These are phyloP conservation scores for Tulasnella sp. DNA, from an alignment of 768 basidiomycete species.

Conservation along the genomic window DNA sequence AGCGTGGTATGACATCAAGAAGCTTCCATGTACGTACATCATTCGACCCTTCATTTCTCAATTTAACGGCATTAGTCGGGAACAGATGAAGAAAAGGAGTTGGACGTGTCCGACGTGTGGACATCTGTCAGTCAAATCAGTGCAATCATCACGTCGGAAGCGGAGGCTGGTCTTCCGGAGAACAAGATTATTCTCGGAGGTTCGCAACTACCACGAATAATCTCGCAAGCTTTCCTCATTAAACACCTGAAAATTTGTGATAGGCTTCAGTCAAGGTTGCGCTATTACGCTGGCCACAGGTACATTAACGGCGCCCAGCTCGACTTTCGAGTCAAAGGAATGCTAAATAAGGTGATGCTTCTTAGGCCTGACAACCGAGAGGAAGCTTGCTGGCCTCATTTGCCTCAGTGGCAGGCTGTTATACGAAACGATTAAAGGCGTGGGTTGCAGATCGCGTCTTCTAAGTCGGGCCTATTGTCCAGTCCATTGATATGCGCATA, in stretches of 20 bases:
- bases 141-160: constrained; percentile 59
- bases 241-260: too few relatives aligned
- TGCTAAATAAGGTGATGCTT: too few relatives aligned
- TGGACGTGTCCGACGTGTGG: constrained; percentile 73
- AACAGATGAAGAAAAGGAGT: constrained; percentile 24
- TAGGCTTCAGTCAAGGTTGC: constrained; percentile 28
- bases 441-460: constrained; percentile 35
- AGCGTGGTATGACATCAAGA: constrained; percentile 42
- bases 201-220: too few relatives aligned
- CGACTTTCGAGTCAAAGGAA: too few relatives aligned
- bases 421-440: constrained; percentile 45
- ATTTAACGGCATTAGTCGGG: too few relatives aligned
- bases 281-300: constrained; percentile 34
- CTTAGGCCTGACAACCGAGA: constrained; percentile 52
- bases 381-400: constrained; percentile 59
- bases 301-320: too few relatives aligned
- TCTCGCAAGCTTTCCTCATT: too few relatives aligned
- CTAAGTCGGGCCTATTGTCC: background rate
- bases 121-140: constrained; percentile 49
- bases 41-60: too few relatives aligned
- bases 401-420: constrained; percentile 74
- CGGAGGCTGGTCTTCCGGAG: constrained; percentile 50
- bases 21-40: too few relatives aligned
- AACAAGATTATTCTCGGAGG: constrained; percentile 67
- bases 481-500: constrained; percentile 12